These are phyloP conservation scores for Nyssa sinensis DNA, from an alignment of 148 eudicot genomes.

Conservation along the genomic window DNA sequence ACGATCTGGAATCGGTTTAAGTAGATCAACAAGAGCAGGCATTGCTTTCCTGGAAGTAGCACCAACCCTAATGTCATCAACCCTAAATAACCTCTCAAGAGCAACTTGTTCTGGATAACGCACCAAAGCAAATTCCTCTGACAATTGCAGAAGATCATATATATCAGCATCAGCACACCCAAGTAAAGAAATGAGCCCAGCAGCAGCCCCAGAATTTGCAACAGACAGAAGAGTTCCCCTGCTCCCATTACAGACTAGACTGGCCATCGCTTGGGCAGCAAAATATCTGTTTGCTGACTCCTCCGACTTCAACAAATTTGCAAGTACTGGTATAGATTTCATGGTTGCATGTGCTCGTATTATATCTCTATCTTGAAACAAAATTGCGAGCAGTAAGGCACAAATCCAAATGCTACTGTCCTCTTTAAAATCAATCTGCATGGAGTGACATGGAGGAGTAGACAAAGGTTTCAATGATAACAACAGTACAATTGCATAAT, in stretches of 20 bases:
- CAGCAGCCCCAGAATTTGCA: slow-evolving; percentile 90
- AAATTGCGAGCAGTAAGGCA: slow-evolving; percentile 73
- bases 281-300: slow-evolving; percentile 82
- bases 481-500: neutral
- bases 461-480: neutral
- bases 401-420: slow-evolving; percentile 82
- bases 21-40: slow-evolving; percentile 92
- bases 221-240: slow-evolving; percentile 93
- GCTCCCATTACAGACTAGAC: slow-evolving; percentile 94
- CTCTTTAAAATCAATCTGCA: slow-evolving; percentile 65
- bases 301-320: slow-evolving; percentile 76
- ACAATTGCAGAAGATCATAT: slow-evolving; percentile 62
- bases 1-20: slow-evolving; percentile 95
- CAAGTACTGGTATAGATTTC: slow-evolving; percentile 76
- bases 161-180: slow-evolving; percentile 95
- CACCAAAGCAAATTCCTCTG: slow-evolving; percentile 77
- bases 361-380: slow-evolving; percentile 89
- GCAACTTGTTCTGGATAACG: slow-evolving; percentile 90
- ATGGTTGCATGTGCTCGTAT: slow-evolving; percentile 78
- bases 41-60: slow-evolving; percentile 94
- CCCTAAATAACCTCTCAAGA: slow-evolving; percentile 92
- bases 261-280: slow-evolving; percentile 92
- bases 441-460: slow-evolving; percentile 10
- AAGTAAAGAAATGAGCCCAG: slow-evolving; percentile 76
- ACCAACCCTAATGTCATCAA: slow-evolving; percentile 92